A percentile compares a stretch with the other conserved stretches of the same genome.
These are phyloP conservation scores for Russula ochroleuca DNA, from an alignment of 768 basidiomycete species.

Conservation along the genomic window DNA sequence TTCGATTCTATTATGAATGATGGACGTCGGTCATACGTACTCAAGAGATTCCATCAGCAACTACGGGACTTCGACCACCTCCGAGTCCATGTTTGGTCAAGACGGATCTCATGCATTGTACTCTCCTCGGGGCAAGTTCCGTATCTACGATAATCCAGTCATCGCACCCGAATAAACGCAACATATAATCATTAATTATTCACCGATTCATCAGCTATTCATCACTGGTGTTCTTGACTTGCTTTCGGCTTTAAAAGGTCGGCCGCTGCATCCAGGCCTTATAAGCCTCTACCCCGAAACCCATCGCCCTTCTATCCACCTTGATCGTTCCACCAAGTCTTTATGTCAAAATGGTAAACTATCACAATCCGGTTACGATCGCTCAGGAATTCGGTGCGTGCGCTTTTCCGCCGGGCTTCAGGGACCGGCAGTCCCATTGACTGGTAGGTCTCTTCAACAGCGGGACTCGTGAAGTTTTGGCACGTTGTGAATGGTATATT, in stretches of 20 bases:
- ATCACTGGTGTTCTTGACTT: too few relatives aligned
- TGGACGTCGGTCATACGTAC: constrained; percentile 34
- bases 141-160: constrained; percentile 57
- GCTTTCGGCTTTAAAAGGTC: too few relatives aligned
- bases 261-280: too few relatives aligned
- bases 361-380: background rate
- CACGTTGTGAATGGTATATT: constrained; percentile 4
- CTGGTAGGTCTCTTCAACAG: background rate
- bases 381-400: background rate
- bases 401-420: background rate
- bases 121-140: constrained; percentile 34
- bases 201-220: too few relatives aligned
- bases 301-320: background rate
- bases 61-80: constrained; percentile 46
- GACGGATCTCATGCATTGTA: constrained; percentile 36
- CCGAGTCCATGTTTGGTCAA: constrained; percentile 60
- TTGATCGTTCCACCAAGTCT: background rate
- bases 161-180: too few relatives aligned
- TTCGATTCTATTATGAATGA: constrained; percentile 68
- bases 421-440: background rate
- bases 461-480: constrained; percentile 8
- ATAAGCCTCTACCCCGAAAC: too few relatives aligned
- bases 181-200: too few relatives aligned
- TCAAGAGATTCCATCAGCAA: constrained; percentile 41
- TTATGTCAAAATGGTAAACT: constrained; percentile 7